A percentile compares a stretch with the other conserved stretches of the same genome.
These are phyloP conservation scores for Juglanconis juglandina DNA, from an alignment of 2,329 filamentous ascomycete species.

Conservation along the genomic window DNA sequence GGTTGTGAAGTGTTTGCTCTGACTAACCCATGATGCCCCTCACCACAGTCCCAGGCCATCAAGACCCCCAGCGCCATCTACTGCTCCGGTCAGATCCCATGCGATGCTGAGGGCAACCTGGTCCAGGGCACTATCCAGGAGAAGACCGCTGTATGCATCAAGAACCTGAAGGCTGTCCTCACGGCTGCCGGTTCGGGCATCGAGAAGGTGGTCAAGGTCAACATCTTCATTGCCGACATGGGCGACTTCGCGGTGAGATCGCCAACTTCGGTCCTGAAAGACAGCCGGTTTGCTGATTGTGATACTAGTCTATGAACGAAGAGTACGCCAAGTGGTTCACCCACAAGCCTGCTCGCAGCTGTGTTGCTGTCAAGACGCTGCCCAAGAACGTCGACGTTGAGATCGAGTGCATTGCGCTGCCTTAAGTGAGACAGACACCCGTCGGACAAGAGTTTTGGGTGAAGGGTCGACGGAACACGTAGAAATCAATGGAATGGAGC, in stretches of 20 bases:
- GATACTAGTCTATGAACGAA: conserved; percentile 68
- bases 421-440: conserved; percentile 34
- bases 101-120: conserved; percentile 53
- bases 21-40: background rate
- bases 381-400: conserved; percentile 84
- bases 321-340: conserved; percentile 81
- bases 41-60: conserved; percentile 59
- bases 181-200: conserved; percentile 76
- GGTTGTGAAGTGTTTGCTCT: background rate
- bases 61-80: conserved; percentile 64
- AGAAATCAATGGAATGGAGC: background rate
- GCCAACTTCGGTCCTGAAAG: background rate
- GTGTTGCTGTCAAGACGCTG: conserved; percentile 84
- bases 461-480: background rate
- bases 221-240: conserved; percentile 91
- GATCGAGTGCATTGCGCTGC: conserved; percentile 82
- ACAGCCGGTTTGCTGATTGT: background rate
- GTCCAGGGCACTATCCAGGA: conserved; percentile 60
- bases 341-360: conserved; percentile 83
- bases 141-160: conserved; percentile 60
- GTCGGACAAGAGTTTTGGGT: too few species aligned
- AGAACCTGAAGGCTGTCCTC: conserved; percentile 82
- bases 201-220: conserved; percentile 82
- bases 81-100: conserved; percentile 69
- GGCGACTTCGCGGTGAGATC: conserved; percentile 66